These are phyloP conservation scores for Trametes pubescens DNA, from an alignment of 1,284 basidiomycete genomes.

Conservation along the genomic window DNA sequence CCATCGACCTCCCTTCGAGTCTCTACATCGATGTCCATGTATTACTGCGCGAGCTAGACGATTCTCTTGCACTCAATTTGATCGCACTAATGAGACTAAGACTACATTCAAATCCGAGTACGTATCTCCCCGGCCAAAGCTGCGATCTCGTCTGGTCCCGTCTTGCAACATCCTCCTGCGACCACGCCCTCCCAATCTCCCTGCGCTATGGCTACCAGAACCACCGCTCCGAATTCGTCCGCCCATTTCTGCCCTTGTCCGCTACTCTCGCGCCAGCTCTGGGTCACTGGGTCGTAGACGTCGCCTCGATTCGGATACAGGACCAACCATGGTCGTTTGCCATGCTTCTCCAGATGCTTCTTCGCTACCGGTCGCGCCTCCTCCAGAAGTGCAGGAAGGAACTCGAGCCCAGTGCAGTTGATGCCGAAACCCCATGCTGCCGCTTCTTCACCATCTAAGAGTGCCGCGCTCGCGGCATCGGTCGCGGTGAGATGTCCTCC, in stretches of 20 bases:
- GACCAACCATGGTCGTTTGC: constrained; percentile 60
- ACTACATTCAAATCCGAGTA: not conserved
- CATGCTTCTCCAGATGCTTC: constrained; percentile 9
- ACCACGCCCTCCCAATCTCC: constrained; percentile 62
- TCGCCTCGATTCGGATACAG: constrained; percentile 80
- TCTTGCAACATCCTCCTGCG: constrained; percentile 82
- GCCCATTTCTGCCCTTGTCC: constrained; percentile 52
- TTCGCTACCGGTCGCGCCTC: constrained; percentile 38
- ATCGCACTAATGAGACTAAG: too few relatives aligned
- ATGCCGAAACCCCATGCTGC: constrained; percentile 66
- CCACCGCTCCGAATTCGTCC: constrained; percentile 44
- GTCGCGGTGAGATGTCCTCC: constrained; percentile 40
- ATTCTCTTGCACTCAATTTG: too few relatives aligned
- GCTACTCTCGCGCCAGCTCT: constrained; percentile 49
- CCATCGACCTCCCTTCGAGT: not conserved
- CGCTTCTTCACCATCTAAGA: constrained; percentile 33
- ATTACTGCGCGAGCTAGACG: too few relatives aligned
- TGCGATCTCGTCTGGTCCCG: constrained; percentile 73
- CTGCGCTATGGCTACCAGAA: constrained; percentile 33
- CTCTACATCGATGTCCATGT: not conserved
- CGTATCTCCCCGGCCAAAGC: constrained; percentile 27
- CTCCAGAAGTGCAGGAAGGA: constrained; percentile 47
- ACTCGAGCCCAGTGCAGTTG: constrained; percentile 69
- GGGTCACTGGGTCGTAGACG: constrained; percentile 57
- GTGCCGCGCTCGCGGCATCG: constrained; percentile 50